Evolutionary conservation across 352 stramenopile species (phyloP), one percentile per base, ranked within the genome.

Genomic region (Phytophthora aleatoria): DNA sequence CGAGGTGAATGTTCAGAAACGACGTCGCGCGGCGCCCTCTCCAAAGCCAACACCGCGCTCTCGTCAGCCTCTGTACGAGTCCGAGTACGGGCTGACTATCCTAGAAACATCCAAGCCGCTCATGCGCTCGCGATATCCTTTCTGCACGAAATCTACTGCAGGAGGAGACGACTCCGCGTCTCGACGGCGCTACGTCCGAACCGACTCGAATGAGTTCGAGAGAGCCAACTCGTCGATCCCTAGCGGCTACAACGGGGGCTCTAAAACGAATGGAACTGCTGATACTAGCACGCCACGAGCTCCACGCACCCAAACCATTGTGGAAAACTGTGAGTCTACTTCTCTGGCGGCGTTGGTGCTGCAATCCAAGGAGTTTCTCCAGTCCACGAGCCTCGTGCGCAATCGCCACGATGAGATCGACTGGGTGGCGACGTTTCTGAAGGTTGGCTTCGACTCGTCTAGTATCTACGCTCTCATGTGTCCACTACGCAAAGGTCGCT

Each of bases 381-480:
- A 81, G 35, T 76, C 79, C 1, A 87, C 79, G 53, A 80, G 54
- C 20, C 65, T 92, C 16, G 79, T 92, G 35, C 83, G 81, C 43
- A 92, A 90, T 65, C 79, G 77, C 33, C 78, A 87, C 66, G 85
- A 90, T 31, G 83, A 92, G 55, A 88, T 92, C 54, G 84, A 93
- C 57, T 93, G 82, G 84, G 80, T 90, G 8, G 79, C 82, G 0
- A 90, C 79, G 8, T 93, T 93, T 42, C 53, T 93, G 1, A 88
- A 83, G 10, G 79, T 91, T 1, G 84, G 84, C 20, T 93, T 91
- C 42, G 81, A 90, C 55, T 62, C 72, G 2, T 83, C 74, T 54
- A 87, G 80, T 61, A 91, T 93, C 68, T 93, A 89, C 69, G 77
- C 79, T 12, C 71, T 89, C 53, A 85, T 93, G 73, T 93, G 84